A percentile compares a stretch with the other conserved stretches of the same genome.
Conservation (phyloP, 345 rosid genomes). For the Brassica incana region DNA sequence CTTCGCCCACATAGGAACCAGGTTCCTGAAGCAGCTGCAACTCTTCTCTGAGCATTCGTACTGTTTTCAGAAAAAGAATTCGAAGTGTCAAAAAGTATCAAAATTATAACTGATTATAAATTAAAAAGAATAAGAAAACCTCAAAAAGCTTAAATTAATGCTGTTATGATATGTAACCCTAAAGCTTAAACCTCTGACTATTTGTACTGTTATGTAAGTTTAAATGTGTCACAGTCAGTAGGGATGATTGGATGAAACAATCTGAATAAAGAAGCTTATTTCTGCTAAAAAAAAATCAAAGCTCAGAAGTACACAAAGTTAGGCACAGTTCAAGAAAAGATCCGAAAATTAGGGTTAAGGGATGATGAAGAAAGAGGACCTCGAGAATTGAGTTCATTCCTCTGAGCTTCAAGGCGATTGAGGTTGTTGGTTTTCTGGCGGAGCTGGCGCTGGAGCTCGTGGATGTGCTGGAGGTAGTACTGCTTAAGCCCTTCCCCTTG, state of each 20-base stretch:
- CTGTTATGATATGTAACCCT: not conserved
- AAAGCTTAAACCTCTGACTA: not conserved
- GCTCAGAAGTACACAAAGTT: no score
- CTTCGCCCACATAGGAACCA: conserved; percentile 99
- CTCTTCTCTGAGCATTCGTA: conserved; percentile 95
- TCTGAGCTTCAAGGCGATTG: conserved; percentile 96
- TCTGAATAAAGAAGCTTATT: not conserved
- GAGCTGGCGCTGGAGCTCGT: conserved; percentile 77
- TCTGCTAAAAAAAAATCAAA: not conserved
- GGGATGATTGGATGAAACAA: conserved; percentile 3
- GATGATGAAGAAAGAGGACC: conserved; percentile 42
- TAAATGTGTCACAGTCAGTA: no score
- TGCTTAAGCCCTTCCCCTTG: conserved; percentile 94
- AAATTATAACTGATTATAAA: not conserved
- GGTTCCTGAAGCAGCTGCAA: conserved; percentile 98
- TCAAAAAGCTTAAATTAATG: not conserved
- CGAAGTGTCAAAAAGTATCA: conserved; percentile 13
- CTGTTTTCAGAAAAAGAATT: conserved; percentile 40
- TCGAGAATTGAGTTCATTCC: conserved; percentile 92
- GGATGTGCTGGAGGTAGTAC: conserved; percentile 89
- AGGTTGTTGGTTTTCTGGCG: conserved; percentile 84
- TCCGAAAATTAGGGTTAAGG: conserved; percentile 7
- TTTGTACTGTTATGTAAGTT: not conserved
- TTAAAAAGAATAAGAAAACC: not conserved
- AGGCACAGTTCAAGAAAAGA: not conserved